Evolutionary conservation across 2,329 filamentous ascomycete genomes (phyloP).

Genomic region (Colletotrichum limetticola): DNA sequence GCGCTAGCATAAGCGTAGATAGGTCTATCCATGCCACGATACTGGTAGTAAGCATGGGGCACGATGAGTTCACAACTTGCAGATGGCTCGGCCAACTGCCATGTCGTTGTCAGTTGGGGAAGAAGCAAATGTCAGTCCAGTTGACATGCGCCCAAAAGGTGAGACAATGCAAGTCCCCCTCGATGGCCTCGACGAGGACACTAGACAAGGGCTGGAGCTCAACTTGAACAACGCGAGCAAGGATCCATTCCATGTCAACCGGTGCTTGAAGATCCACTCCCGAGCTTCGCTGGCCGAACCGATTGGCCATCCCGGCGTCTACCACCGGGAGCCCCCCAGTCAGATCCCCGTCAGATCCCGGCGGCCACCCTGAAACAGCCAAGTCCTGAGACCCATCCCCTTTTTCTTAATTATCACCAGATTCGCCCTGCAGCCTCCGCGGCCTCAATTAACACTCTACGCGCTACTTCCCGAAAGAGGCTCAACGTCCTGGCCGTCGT

Average conservation of each 20-base stretch:
- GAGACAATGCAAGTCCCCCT: constrained; percentile 15
- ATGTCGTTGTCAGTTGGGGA: constrained; percentile 5
- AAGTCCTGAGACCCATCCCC: constrained; percentile 31
- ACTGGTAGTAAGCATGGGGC: not conserved
- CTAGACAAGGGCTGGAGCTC: constrained; percentile 11
- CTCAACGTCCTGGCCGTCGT: constrained; percentile 13
- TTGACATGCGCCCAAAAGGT: constrained; percentile 12
- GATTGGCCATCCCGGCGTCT: constrained; percentile 22
- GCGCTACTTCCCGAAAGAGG: constrained; percentile 26
- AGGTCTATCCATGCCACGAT: not conserved
- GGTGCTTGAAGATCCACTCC: not conserved
- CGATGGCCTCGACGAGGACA: no score
- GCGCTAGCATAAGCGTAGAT: not conserved
- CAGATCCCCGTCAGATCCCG: constrained; percentile 24
- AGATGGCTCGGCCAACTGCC: not conserved
- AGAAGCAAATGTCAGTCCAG: constrained; percentile 12
- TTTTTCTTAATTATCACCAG: constrained; percentile 30
- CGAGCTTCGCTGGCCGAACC: constrained; percentile 28
- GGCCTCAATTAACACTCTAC: constrained; percentile 29
- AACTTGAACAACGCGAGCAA: not conserved
- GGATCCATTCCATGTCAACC: constrained; percentile 1
- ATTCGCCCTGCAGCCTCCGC: constrained; percentile 25
- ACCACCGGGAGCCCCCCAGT: constrained; percentile 3
- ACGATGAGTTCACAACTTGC: not conserved
- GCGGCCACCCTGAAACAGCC: constrained; percentile 33